phyloP scores from a whole-genome alignment of 2,329 filamentous ascomycete genomes.

The Dissoconium aciculare region DNA sequence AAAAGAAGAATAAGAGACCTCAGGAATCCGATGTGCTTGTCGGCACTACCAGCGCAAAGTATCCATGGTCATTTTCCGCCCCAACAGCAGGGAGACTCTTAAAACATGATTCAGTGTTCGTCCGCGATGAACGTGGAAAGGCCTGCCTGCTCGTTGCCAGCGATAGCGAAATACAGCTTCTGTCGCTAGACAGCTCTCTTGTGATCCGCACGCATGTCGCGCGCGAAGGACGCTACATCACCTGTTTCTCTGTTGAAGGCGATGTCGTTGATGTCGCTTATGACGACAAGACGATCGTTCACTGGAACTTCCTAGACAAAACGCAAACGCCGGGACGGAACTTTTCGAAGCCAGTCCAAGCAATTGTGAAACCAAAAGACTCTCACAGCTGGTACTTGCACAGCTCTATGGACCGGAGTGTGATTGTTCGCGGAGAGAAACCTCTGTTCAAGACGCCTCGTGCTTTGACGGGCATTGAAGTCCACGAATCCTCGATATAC shows the following conservation, averaged over 20 bases:
- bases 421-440: constrained; percentile 24
- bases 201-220: constrained; percentile 57
- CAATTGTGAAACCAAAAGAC: background rate
- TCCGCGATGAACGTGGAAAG: constrained; percentile 29
- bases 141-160: constrained; percentile 19
- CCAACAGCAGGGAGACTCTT: constrained; percentile 41
- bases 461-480: constrained; percentile 26
- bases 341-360: background rate
- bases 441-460: constrained; percentile 25
- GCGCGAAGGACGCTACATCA: constrained; percentile 32
- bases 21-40: background rate
- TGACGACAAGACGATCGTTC: constrained; percentile 32
- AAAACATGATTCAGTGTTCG: constrained; percentile 42
- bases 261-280: constrained; percentile 40
- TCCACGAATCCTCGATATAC: constrained; percentile 41
- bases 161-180: constrained; percentile 18
- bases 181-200: constrained; percentile 66
- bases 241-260: constrained; percentile 38
- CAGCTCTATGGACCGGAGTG: background rate
- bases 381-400: background rate
- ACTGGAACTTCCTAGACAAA: constrained; percentile 43
- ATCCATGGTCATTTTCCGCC: constrained; percentile 34
- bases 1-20: too few relatives aligned
- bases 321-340: constrained; percentile 2
- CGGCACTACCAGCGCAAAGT: background rate